Evolutionary conservation across 2,329 filamentous ascomycete genomes (phyloP).

Genomic region (Diplodia mutila): DNA sequence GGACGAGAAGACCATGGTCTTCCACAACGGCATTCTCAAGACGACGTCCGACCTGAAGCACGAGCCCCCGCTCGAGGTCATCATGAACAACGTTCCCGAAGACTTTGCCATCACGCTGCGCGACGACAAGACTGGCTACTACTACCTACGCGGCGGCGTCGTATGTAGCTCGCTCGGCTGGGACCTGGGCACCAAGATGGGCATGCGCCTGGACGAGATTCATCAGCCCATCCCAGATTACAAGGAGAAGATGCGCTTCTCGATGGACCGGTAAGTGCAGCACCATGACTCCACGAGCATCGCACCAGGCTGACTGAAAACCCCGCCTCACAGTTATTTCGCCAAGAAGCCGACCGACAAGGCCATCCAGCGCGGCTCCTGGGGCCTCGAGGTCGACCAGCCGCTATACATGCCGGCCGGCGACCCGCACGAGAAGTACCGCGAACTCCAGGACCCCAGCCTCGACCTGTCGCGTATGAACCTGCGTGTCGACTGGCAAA

Average conservation of each 20-base stretch:
- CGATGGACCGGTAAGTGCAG: conserved; percentile 72
- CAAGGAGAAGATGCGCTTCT: conserved; percentile 84
- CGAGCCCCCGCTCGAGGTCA: conserved; percentile 68
- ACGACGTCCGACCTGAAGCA: conserved; percentile 63
- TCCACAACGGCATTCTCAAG: conserved; percentile 71
- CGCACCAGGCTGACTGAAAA: background rate
- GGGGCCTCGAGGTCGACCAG: conserved; percentile 76
- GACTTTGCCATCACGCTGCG: conserved; percentile 80
- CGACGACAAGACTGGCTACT: conserved; percentile 71
- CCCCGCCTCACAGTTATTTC: conserved; percentile 66
- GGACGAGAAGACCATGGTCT: conserved; percentile 56
- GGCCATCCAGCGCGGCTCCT: conserved; percentile 82
- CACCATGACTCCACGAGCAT: background rate
- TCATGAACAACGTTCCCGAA: conserved; percentile 80
- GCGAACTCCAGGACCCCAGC: conserved; percentile 60
- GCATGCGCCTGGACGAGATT: conserved; percentile 69
- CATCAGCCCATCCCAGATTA: conserved; percentile 79
- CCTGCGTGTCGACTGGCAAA: conserved; percentile 87
- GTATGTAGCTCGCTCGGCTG: conserved; percentile 82
- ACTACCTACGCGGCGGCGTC: conserved; percentile 74
- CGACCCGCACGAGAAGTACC: conserved; percentile 65
- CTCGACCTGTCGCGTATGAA: conserved; percentile 64
- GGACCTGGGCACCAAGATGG: conserved; percentile 76
- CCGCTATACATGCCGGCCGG: conserved; percentile 76
- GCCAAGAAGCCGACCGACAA: conserved; percentile 73